Evolutionary conservation across 495 filamentous ascomycete species (phyloP).

Genomic region (Elasticomyces elasticus): DNA sequence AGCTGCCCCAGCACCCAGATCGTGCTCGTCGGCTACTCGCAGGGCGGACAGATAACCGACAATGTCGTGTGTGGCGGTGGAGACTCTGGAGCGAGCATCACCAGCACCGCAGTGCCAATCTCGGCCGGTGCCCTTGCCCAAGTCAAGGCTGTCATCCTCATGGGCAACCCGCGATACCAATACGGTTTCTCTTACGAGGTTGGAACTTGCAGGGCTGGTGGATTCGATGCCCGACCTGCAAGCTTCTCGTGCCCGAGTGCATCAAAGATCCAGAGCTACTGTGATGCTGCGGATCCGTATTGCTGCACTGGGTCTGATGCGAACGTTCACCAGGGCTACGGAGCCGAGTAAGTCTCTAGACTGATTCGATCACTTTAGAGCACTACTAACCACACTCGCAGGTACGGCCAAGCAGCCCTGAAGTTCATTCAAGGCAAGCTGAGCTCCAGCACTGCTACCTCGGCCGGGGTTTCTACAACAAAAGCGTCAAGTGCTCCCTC

Average conservation of each 20-base stretch:
- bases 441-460: neutral
- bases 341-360: too few relatives aligned
- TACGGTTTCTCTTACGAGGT: conserved; percentile 4
- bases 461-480: too few relatives aligned
- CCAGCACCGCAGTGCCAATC: conserved; percentile 11
- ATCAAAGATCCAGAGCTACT: conserved; percentile 17
- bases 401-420: conserved; percentile 39
- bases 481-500: too few relatives aligned
- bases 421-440: conserved; percentile 19
- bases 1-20: conserved; percentile 17
- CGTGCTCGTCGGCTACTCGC: conserved; percentile 21
- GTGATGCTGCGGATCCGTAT: conserved; percentile 20
- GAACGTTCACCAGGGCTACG: conserved; percentile 18
- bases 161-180: conserved; percentile 12
- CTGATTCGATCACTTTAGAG: neutral
- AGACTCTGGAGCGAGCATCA: conserved; percentile 12
- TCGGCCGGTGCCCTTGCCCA: neutral
- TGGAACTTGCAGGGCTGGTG: neutral
- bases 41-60: conserved; percentile 20
- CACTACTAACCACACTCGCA: neutral
- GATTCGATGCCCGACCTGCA: conserved; percentile 9
- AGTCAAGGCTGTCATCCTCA: conserved; percentile 19
- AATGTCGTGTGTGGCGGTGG: conserved; percentile 19
- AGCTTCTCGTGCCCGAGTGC: conserved; percentile 1
- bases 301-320: conserved; percentile 20